phyloP scores from a whole-genome alignment of 2,329 filamentous ascomycete genomes.

The Corniculantispora saksenae region DNA sequence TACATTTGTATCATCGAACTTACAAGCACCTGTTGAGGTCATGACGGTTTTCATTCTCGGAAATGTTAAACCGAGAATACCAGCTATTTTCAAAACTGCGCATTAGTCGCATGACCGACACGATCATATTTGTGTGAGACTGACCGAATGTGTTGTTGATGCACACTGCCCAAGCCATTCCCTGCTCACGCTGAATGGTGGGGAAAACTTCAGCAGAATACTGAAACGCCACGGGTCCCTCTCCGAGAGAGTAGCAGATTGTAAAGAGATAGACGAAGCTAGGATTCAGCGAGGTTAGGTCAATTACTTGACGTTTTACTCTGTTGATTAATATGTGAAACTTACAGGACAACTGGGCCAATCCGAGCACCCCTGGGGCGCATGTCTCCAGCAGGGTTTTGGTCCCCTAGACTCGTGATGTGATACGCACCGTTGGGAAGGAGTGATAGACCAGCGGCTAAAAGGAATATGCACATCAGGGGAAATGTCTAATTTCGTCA shows the following conservation, averaged over 20 bases:
- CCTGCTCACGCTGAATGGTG: conserved; percentile 65
- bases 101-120: neutral
- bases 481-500: conserved; percentile 28
- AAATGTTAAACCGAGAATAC: conserved; percentile 58
- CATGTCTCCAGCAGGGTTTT: conserved; percentile 21
- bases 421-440: conserved; percentile 23
- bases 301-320: neutral
- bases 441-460: conserved; percentile 29
- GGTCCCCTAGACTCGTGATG: conserved; percentile 18
- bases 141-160: conserved; percentile 32
- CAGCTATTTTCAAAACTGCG: conserved; percentile 30
- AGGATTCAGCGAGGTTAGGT: neutral
- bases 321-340: neutral
- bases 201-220: conserved; percentile 69
- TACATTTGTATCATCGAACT: conserved; percentile 14
- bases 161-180: conserved; percentile 64
- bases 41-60: conserved; percentile 41
- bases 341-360: conserved; percentile 24
- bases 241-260: conserved; percentile 41
- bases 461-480: conserved; percentile 30
- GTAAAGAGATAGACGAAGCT: conserved; percentile 32
- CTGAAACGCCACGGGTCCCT: conserved; percentile 64
- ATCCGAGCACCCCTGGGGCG: conserved; percentile 23
- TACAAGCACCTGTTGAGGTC: conserved; percentile 33
- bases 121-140: too few species aligned